These are phyloP conservation scores for Cryphonectria japonica DNA, from an alignment of 2,329 filamentous ascomycete genomes.

Conservation along the genomic window DNA sequence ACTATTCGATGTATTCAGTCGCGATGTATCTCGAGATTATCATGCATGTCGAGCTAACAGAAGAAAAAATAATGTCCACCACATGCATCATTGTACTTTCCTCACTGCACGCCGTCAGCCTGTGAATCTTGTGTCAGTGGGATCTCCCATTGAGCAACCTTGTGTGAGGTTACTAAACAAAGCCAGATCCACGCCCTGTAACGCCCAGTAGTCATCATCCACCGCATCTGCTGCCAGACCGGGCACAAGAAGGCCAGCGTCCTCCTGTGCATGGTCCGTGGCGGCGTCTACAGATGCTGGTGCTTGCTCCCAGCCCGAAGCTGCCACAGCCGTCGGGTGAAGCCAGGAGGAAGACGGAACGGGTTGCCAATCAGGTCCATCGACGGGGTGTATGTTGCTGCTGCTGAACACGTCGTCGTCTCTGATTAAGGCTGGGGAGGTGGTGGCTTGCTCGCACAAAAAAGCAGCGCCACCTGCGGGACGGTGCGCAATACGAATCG, in stretches of 20 bases:
- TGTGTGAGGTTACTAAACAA: slow-evolving; percentile 33
- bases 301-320: background rate
- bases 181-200: slow-evolving; percentile 37
- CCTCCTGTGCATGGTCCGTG: background rate
- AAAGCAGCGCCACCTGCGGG: background rate
- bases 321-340: background rate
- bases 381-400: background rate
- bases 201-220: slow-evolving; percentile 35
- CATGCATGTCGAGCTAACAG: background rate
- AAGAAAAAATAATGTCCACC: no score
- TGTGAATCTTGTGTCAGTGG: slow-evolving; percentile 1
- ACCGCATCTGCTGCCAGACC: slow-evolving; percentile 27
- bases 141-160: slow-evolving; percentile 8
- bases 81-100: no score
- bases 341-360: background rate
- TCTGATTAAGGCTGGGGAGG: background rate
- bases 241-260: slow-evolving; percentile 14
- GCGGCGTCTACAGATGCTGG: background rate
- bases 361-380: slow-evolving; percentile 7
- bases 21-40: background rate
- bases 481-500: slow-evolving; percentile 40
- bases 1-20: background rate
- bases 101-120: background rate
- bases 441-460: background rate
- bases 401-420: background rate